Evolutionary conservation across 2,329 filamentous ascomycete genomes (phyloP).

Genomic region (Coniochaeta sp.): DNA sequence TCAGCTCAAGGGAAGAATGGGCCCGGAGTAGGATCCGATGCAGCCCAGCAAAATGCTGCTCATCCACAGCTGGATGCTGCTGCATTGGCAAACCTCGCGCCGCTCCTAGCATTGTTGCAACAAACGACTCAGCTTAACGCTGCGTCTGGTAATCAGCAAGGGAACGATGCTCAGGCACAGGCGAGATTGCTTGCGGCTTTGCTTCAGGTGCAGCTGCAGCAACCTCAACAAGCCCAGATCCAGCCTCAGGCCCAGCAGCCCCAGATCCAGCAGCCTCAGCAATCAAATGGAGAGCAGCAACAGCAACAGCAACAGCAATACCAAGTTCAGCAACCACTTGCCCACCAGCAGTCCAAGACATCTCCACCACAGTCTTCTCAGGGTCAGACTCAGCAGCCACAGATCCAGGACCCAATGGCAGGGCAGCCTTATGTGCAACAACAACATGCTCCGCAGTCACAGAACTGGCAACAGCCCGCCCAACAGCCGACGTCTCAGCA

Average conservation of each 20-base stretch:
- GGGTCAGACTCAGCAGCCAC: background rate
- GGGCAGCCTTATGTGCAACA: background rate
- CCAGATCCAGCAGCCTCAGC: background rate
- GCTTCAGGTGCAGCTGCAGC: slow-evolving; percentile 1
- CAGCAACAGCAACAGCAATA: background rate
- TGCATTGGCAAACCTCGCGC: background rate
- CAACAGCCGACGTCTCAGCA: background rate
- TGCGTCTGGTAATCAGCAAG: background rate
- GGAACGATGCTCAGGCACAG: background rate
- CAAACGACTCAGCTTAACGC: background rate
- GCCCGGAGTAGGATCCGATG: background rate
- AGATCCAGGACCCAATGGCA: background rate
- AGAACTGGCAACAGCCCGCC: background rate
- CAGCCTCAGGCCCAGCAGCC: background rate
- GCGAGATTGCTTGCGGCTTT: background rate
- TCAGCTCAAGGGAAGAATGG: background rate
- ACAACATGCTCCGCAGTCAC: background rate
- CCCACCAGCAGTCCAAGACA: background rate
- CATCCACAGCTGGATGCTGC: background rate
- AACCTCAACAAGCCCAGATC: background rate
- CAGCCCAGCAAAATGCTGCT: background rate
- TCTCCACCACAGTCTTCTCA: background rate
- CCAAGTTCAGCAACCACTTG: background rate
- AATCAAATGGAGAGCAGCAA: background rate
- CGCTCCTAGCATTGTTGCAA: background rate